Conservation (phyloP, 2,329 filamentous ascomycete genomes). For the Fusarium sp. region DNA sequence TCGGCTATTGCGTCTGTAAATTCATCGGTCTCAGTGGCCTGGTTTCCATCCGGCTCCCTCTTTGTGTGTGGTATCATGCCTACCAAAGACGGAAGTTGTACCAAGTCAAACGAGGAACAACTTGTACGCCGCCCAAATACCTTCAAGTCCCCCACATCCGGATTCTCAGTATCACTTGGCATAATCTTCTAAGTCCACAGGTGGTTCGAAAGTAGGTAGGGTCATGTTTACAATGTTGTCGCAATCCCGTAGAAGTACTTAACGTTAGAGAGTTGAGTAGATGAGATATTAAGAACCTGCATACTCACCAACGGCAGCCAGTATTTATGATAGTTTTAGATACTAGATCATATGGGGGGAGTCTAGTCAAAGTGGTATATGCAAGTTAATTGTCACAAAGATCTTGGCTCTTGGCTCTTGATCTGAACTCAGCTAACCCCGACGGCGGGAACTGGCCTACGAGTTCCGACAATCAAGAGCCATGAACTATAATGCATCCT, state of each 20-base stretch:
- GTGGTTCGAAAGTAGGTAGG: not conserved
- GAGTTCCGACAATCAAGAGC: not conserved
- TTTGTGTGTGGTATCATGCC: not conserved
- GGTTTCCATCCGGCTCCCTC: not conserved
- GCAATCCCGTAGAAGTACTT: not conserved
- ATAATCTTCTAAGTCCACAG: not conserved
- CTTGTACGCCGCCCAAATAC: not conserved
- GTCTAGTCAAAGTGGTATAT: not conserved
- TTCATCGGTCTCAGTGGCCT: not conserved
- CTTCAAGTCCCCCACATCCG: not conserved
- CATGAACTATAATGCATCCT: not conserved
- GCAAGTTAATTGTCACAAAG: not conserved
- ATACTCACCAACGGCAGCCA: not conserved
- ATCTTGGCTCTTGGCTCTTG: not conserved
- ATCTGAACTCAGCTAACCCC: not conserved
- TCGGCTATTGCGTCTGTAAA: not conserved
- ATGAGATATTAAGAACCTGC: not conserved
- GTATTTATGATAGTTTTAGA: not conserved
- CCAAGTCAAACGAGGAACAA: not conserved
- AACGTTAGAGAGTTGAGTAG: no score
- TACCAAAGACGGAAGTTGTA: not conserved
- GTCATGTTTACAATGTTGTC: not conserved
- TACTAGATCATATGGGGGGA: not conserved
- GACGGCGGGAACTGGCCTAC: not conserved
- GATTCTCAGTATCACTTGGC: not conserved